phyloP scores from a whole-genome alignment of 2,329 filamentous ascomycete genomes.

The Metarhizium album region DNA sequence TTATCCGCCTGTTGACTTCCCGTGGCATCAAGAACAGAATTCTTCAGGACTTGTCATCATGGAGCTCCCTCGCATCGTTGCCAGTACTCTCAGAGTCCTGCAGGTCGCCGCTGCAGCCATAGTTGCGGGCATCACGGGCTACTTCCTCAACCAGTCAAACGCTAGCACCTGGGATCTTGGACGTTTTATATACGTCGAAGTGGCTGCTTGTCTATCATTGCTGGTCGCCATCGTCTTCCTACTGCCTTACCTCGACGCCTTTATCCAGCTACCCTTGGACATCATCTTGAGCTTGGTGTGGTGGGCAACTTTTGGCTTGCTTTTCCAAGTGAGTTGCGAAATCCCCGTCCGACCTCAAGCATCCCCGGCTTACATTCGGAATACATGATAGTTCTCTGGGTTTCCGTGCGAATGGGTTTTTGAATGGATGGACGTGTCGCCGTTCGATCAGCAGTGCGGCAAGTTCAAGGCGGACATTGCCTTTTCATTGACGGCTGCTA shows the following conservation, averaged over 20 bases:
- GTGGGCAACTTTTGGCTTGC: conserved; percentile 52
- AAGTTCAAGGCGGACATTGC: conserved; percentile 55
- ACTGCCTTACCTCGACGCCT: conserved; percentile 51
- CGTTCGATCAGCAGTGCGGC: conserved; percentile 37
- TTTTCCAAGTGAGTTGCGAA: conserved; percentile 36
- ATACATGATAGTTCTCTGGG: conserved; percentile 21
- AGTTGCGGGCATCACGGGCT: conserved; percentile 52
- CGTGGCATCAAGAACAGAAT: background rate
- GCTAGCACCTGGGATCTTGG: conserved; percentile 36
- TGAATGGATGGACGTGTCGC: conserved; percentile 38
- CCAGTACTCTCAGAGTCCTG: conserved; percentile 13
- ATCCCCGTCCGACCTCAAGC: background rate
- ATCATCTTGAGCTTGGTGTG: conserved; percentile 51
- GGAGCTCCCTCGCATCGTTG: conserved; percentile 5
- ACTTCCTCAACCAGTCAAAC: conserved; percentile 40
- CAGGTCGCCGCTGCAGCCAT: conserved; percentile 54
- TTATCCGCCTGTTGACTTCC: background rate
- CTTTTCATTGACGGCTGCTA: conserved; percentile 54
- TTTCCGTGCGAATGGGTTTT: conserved; percentile 40
- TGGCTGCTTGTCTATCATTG: conserved; percentile 55
- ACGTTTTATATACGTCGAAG: conserved; percentile 59
- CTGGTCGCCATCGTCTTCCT: conserved; percentile 55
- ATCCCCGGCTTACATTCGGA: background rate
- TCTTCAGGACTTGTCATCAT: background rate
- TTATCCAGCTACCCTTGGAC: conserved; percentile 57